Evolutionary conservation across 768 basidiomycete species (phyloP).

Genomic region (Tulasnella sp.): DNA sequence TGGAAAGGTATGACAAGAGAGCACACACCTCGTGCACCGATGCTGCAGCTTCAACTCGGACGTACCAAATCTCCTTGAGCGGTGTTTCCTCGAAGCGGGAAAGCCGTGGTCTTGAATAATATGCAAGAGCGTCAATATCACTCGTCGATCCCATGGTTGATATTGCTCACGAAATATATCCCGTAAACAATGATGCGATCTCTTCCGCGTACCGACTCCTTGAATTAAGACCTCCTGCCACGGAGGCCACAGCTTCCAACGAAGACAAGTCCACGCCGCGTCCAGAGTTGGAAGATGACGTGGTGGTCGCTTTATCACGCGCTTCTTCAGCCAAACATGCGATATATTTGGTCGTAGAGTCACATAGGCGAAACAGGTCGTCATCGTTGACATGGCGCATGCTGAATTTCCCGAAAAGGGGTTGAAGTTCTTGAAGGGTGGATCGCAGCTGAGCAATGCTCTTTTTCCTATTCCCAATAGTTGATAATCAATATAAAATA

Average conservation of each 20-base stretch:
- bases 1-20: neutral
- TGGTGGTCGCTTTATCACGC: neutral
- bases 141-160: neutral
- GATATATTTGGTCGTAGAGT: too few species aligned
- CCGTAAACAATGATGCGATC: neutral
- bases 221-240: neutral
- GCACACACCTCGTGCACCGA: neutral
- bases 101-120: neutral
- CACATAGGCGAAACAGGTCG: too few species aligned
- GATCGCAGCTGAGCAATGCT: neutral
- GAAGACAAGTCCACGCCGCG: neutral
- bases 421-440: neutral
- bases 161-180: neutral
- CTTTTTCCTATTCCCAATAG: neutral
- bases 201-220: neutral
- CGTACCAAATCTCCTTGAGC: constrained; percentile 1
- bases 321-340: neutral
- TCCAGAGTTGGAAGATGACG: neutral
- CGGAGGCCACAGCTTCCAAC: neutral
- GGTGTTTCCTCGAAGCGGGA: neutral
- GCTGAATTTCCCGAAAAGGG: neutral
- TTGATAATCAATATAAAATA: neutral
- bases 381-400: too few species aligned
- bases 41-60: neutral
- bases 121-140: neutral